Evolutionary conservation across 495 filamentous ascomycete genomes (phyloP), one percentile per base, ranked within the genome.

Genomic region (Apodospora peruviana): DNA sequence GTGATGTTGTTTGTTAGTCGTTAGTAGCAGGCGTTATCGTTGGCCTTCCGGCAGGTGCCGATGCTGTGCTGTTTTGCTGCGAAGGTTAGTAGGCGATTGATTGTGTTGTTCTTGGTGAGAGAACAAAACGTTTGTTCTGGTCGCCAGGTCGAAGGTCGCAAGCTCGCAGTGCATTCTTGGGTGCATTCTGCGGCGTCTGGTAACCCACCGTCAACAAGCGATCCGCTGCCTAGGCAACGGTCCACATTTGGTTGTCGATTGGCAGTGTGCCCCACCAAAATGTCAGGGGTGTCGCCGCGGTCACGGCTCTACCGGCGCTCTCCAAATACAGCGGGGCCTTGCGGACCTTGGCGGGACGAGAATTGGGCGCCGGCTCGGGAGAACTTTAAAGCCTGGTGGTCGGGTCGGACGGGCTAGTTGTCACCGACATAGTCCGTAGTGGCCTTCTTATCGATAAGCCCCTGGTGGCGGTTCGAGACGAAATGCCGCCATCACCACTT

Each of bases 141-240:
- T n/a, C n/a, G n/a, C n/a, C n/a, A n/a, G 27, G 27, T 32, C 27
- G 7, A 32, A 32, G 27, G n/a, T n/a, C n/a, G n/a, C 27, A 32
- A 7, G 7, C 27, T 32, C 14, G 7, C 27, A 32, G 42, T 8
- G 14, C 23, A 17, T n/a, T 29, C 16, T 45, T 42, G 4, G 7
- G 10, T 21, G 25, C 44, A n/a, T n/a, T n/a, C n/a, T n/a, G n/a
- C n/a, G n/a, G n/a, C n/a, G n/a, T n/a, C n/a, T n/a, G n/a, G n/a
- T n/a, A n/a, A n/a, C n/a, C 27, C 40, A 11, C 46, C 48, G 22
- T 23, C 41, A 47, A 56, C 53, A 57, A 58, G 48, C 55, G 21
- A 48, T 27, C 32, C 55, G 58, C 58, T 61, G 55, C 58, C 58
- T 51, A 45, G 58, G 57, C 53, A 60, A 60, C 57, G 19, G 11